These are phyloP conservation scores for Moricandia arvensis DNA, from an alignment of 345 rosid species.

Conservation along the genomic window DNA sequence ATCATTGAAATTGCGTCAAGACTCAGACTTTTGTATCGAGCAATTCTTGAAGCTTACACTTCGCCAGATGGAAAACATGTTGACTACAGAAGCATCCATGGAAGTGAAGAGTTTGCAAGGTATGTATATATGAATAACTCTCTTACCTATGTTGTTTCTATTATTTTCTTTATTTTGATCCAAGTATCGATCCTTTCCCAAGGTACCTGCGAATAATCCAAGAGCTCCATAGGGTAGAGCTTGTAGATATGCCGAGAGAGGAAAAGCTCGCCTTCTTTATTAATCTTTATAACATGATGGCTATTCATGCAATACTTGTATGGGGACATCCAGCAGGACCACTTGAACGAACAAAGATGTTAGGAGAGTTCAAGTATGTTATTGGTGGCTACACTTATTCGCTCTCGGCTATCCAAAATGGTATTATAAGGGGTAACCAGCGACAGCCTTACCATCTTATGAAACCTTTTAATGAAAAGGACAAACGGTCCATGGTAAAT, in stretches of 20 bases:
- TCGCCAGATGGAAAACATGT: constrained; percentile 80
- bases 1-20: constrained; percentile 66
- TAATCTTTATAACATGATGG: constrained; percentile 89
- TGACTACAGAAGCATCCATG: constrained; percentile 86
- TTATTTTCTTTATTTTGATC: constrained; percentile 1
- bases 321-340: constrained; percentile 74
- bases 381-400: constrained; percentile 74
- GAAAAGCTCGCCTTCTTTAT: constrained; percentile 79
- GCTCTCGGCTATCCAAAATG: constrained; percentile 80
- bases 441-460: constrained; percentile 74
- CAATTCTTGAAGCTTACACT: constrained; percentile 73
- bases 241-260: constrained; percentile 66
- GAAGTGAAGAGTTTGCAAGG: constrained; percentile 97
- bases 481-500: constrained; percentile 61
- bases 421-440: constrained; percentile 75
- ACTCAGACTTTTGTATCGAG: constrained; percentile 57
- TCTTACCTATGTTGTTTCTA: neutral
- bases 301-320: constrained; percentile 72
- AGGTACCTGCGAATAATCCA: constrained; percentile 79
- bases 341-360: constrained; percentile 64
- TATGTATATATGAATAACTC: constrained; percentile 7
- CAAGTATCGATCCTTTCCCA: neutral
- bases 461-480: constrained; percentile 74
- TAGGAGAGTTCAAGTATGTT: constrained; percentile 78
- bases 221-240: constrained; percentile 77